Base-by-base conservation (phyloP, 2,329 filamentous ascomycete species). In the Colletotrichum graminicola region DNA sequence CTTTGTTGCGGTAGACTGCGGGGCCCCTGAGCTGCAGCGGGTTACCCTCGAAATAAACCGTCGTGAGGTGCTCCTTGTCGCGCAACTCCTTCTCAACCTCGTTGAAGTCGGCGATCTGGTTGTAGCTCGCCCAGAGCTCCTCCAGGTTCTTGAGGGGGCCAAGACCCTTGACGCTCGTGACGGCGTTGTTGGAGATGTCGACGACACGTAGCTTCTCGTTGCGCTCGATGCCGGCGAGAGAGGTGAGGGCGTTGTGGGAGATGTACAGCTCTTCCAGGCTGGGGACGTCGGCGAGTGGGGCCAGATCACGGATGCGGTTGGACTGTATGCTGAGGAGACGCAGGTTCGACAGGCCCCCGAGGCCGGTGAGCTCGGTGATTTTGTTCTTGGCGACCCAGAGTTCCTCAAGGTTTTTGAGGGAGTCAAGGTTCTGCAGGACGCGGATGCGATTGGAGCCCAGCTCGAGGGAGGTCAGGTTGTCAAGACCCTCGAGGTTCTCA, bases 321-420 rank as follows among this genome's bases (percentile, higher is more conserved):
- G 94, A 96, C 82, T 98, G 96, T 76, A 99, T 94, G 77, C 94
- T 97, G 63, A 99, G 90, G 62, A 98, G 93, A 74, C 92, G 92
- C 56, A 99, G 88, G 76, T 93, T 95, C 11, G 90, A 86, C 36
- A 99, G 87, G 0, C 89, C 87, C n/a, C 87, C 87, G 21, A 98
- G 88, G 63, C 93, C 92, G 74, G 89, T 90, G 73, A 98, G 90
- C 77, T 94, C 89, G 0, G 92, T 93, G 76, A 99, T 97, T 80
- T 97, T 98, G 84, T 98, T 98, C 87, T 97, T 98, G 69, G 94
- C 96, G 23, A 98, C 84, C 95, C 95, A 98, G 21, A 98, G 86
- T 80, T 97, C 91, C 79, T 97, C 92, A n/a, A 99, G 83, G 10
- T 88, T 87, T n/a, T 86, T 88, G 56, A 98, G 84, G 2, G 88